phyloP scores from a whole-genome alignment of 371 early-diverging fungal species.

The Actinomortierella ambigua region DNA sequence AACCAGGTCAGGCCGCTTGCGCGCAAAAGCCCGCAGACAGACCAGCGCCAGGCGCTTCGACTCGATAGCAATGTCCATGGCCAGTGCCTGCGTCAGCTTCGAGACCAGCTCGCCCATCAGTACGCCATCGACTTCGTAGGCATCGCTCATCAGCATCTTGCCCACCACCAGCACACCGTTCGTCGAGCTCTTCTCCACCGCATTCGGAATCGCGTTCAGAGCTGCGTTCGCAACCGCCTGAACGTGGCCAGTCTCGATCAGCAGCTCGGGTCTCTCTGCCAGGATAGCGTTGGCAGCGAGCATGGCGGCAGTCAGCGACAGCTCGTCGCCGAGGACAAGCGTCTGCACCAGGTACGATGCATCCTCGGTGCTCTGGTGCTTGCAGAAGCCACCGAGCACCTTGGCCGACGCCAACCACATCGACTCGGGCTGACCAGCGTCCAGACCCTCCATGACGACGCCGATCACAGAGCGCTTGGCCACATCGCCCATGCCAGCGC shows the following conservation, averaged over 20 bases:
- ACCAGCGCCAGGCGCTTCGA: conserved; percentile 52
- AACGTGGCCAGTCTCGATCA: conserved; percentile 47
- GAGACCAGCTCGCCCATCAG: conserved; percentile 36
- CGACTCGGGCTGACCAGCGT: conserved; percentile 44
- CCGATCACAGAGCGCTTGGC: conserved; percentile 62
- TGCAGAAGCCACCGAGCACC: conserved; percentile 60
- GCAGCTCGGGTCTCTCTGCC: conserved; percentile 52
- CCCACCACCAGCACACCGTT: conserved; percentile 58
- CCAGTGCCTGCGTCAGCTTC: conserved; percentile 44
- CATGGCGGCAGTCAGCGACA: conserved; percentile 50
- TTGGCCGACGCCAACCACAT: conserved; percentile 51
- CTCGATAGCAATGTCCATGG: conserved; percentile 44
- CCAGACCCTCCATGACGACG: conserved; percentile 55
- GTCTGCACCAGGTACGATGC: conserved; percentile 43
- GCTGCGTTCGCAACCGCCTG: conserved; percentile 37
- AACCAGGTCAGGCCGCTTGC: conserved; percentile 50
- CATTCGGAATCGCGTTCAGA: conserved; percentile 23
- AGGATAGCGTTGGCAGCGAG: conserved; percentile 55
- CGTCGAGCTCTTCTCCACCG: conserved; percentile 27
- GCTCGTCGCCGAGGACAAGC: conserved; percentile 48
- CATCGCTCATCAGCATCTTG: conserved; percentile 50
- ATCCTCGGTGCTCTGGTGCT: conserved; percentile 52
- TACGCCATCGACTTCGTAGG: conserved; percentile 51
- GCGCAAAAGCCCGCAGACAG: conserved; percentile 48
- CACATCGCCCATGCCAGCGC: conserved; percentile 61